Evolutionary conservation across 1,284 basidiomycete genomes (phyloP), one percentile per base, ranked within the genome.

Genomic region (Apiotrichum veenhuisii): DNA sequence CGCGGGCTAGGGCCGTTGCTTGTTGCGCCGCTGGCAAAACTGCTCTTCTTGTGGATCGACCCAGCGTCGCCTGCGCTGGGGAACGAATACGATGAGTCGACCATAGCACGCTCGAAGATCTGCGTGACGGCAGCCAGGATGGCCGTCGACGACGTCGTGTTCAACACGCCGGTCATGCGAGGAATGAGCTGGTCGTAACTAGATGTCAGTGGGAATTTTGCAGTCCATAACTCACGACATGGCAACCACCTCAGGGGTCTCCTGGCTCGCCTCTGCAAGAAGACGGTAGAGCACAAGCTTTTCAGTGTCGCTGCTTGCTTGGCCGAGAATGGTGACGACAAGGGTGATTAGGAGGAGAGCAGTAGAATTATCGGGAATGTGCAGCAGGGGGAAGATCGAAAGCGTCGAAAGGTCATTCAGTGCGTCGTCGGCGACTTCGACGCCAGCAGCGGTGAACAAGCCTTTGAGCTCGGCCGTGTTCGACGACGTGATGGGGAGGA

Each of bases 291-390:
- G 73, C 52, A 93, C 86, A 65, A 91, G 85, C 17, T 86, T 86
- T 77, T 95, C 91, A 1, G 81, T 79, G 67, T 91, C 88, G 5
- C 87, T 85, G 71, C 89, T 86, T 0, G 88, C 86, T 8, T 66
- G 64, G n/a, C 84, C 86, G 37, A 93, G 80, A 76, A 93, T 88
- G 2, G 87, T 85, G 2, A 84, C 84, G 36, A 87, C 80, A 68
- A 93, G 87, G 0, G 89, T 87, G 41, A 86, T 82, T 5, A 86
- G 80, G 20, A 93, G 80, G 17, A 94, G 77, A 0, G 89, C 89
- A 4, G 82, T 84, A 26, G 81, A 83, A 51, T 78, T 75, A 66
- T 91, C 87, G n/a, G 71, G 71, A 33, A 76, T 64, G 22, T 62
- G 60, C 36, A 77, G 54, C 26, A 74, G 54, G 33, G 67, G 64